Evolutionary conservation across 352 stramenopile genomes (phyloP), one percentile per base, ranked within the genome.

Genomic region (Globisporangium takayamanum): DNA sequence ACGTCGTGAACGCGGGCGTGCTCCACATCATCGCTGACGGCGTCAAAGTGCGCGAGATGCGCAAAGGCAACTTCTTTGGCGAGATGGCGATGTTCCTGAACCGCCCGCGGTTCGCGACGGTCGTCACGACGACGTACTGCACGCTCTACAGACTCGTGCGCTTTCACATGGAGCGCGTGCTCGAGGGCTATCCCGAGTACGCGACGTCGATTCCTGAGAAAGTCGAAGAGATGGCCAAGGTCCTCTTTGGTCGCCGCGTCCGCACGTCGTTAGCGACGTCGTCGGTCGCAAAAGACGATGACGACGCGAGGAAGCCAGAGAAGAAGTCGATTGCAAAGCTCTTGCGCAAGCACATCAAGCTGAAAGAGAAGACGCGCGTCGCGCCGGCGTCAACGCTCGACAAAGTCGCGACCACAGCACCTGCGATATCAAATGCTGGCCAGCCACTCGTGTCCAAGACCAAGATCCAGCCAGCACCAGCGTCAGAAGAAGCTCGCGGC

Each of bases 31-130:
- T 84, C 14, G 74, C 87, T 2, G 68, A 80, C 36, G 76, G 77
- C 15, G 67, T 84, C 2, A 89, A 88, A 61, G 74, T 89, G 8
- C 80, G 80, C 4, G 80, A 89, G 58, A 48, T 89, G 10, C 68
- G 80, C 11, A 88, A 89, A 55, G 76, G 73, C 1, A 79, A 66
- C 26, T 89, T 84, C 53, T 86, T 89, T 45, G 80, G 78, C 7
- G 80, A 88, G 44, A 67, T 89, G 7, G 76, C 80, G 0, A 72
- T 88, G 3, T 85, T 89, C 53, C 74, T 72, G n/a, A 68, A 73
- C 28, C 63, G 83, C 14, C 78, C 79, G n/a, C 70, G 80, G 2
- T 81, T 76, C 2, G 80, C 78, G 6, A 82, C 78, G 8, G 79
- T 86, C 52, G 60, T 87, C 25, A 82, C 78, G 1, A 72, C 72